phyloP scores from a whole-genome alignment of 805 yeast species.

The Wickerhamiella galacta region DNA sequence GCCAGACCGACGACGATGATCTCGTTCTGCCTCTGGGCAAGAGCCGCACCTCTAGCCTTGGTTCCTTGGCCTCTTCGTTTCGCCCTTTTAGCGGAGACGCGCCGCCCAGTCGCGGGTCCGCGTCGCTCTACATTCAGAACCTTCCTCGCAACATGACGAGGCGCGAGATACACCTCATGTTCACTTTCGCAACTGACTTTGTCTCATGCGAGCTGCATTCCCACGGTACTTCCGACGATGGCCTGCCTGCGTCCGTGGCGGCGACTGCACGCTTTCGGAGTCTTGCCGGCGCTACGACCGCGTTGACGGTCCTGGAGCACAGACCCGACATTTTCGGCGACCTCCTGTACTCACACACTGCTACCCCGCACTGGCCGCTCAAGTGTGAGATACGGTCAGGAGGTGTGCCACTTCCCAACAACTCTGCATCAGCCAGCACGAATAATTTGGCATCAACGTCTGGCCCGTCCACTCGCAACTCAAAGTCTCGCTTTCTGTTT shows the following conservation, averaged over 20 bases:
- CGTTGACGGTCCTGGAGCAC: constrained; percentile 17
- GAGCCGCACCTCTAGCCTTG: constrained; percentile 5
- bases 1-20: constrained; percentile 5
- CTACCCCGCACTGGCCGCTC: constrained; percentile 3
- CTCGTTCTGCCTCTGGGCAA: constrained; percentile 6
- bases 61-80: constrained; percentile 3
- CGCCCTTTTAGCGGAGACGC: constrained; percentile 3
- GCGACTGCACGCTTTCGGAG: constrained; percentile 20
- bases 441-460: not conserved
- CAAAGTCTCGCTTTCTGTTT: constrained; percentile 7
- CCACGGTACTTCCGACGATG: constrained; percentile 10
- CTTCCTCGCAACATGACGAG: constrained; percentile 23
- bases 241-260: constrained; percentile 14
- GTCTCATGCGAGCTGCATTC: constrained; percentile 20
- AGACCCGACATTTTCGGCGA: constrained; percentile 17
- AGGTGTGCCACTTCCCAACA: constrained; percentile 3
- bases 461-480: not conserved
- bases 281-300: constrained; percentile 18
- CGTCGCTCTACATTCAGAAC: constrained; percentile 17
- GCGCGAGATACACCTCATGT: constrained; percentile 24
- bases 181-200: constrained; percentile 26
- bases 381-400: constrained; percentile 7
- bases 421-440: constrained; percentile 3
- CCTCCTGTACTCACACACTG: not conserved
- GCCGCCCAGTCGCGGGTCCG: not conserved